These are phyloP conservation scores for Pulicaria dysenterica DNA, from an alignment of 129 eudicot species.

Conservation along the genomic window DNA sequence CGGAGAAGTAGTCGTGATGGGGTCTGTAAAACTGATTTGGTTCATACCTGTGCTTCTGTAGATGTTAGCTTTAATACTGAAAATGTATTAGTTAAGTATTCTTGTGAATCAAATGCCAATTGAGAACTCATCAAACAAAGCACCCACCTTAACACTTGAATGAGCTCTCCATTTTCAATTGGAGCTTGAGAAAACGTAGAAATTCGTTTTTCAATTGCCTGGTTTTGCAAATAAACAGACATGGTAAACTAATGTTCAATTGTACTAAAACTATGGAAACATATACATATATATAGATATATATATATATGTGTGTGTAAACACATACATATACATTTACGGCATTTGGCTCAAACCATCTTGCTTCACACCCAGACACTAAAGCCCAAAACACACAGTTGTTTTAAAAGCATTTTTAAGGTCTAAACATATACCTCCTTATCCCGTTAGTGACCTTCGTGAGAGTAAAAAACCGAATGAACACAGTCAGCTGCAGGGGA, in stretches of 20 bases:
- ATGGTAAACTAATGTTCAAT: not conserved
- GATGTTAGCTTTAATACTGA: constrained; percentile 67
- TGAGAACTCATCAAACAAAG: not conserved
- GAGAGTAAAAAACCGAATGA: too few species aligned
- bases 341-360: too few species aligned
- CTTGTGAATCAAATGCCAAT: constrained; percentile 21
- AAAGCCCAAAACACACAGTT: too few species aligned
- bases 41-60: constrained; percentile 95
- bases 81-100: constrained; percentile 37
- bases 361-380: too few species aligned
- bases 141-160: constrained; percentile 82
- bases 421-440: too few species aligned
- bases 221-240: constrained; percentile 19
- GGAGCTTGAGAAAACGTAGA: constrained; percentile 93
- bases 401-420: too few species aligned
- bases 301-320: too few species aligned
- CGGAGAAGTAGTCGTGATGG: constrained; percentile 97
- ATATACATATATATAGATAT: not conserved
- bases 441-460: too few species aligned
- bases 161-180: constrained; percentile 87
- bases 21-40: constrained; percentile 87
- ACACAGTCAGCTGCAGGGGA: too few species aligned
- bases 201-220: constrained; percentile 89
- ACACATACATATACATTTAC: too few species aligned
- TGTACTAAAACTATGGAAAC: constrained; percentile 1